Percentiles rank a stretch among this genome's conserved stretches.
Conservation (phyloP, 371 early-diverging fungal species). For the Ecytonucleospora hepatopenaei region DNA sequence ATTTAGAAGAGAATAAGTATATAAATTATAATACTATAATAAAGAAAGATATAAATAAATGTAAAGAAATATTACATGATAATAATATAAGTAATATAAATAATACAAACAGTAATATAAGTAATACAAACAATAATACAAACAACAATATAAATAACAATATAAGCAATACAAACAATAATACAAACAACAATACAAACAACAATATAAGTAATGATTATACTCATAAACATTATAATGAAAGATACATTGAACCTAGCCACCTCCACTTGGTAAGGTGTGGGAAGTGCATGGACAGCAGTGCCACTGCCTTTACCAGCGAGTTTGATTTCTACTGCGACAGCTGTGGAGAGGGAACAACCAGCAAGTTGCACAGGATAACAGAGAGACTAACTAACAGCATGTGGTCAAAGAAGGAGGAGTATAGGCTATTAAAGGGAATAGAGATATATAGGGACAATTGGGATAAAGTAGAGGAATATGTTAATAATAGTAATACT, state of each 20-base stretch:
- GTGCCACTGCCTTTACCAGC: conserved; percentile 6
- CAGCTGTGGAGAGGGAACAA: conserved; percentile 26
- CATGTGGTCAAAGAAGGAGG: conserved; percentile 82
- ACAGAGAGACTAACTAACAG: conserved; percentile 44
- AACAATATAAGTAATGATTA: neutral
- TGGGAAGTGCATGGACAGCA: neutral
- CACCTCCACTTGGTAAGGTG: neutral
- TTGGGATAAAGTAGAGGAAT: conserved; percentile 78
- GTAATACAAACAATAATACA: neutral
- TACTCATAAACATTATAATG: neutral
- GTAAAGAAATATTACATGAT: neutral
- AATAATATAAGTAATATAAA: neutral
- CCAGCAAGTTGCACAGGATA: conserved; percentile 34
- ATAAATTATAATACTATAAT: neutral
- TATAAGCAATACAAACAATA: neutral
- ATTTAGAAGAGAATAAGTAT: neutral
- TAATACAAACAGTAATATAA: neutral
- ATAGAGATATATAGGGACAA: conserved; percentile 79
- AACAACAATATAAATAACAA: neutral
- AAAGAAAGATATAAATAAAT: neutral
- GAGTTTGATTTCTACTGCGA: conserved; percentile 37
- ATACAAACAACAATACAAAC: neutral
- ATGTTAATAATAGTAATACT: conserved; percentile 60
- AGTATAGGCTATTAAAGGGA: conserved; percentile 75
- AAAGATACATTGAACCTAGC: neutral